Evolutionary conservation across 768 basidiomycete genomes (phyloP).

Genomic region (Lactarius tabidus): DNA sequence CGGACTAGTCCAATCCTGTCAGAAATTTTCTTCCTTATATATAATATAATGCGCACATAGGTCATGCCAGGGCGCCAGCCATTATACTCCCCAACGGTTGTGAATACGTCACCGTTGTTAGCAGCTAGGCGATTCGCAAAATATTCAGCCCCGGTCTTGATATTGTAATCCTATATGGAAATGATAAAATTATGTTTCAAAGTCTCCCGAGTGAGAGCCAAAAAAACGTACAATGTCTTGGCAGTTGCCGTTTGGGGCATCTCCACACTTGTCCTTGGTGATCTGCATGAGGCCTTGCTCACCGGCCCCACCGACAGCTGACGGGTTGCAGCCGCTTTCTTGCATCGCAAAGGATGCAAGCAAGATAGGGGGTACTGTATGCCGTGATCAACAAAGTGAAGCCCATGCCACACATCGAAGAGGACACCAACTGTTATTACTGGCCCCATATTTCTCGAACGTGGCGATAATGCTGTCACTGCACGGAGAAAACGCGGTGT

Average conservation of each 20-base stretch:
- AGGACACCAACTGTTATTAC: slow-evolving; percentile 38
- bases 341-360: slow-evolving; percentile 88
- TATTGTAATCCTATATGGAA: slow-evolving; percentile 58
- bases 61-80: slow-evolving; percentile 65
- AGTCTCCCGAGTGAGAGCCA: background rate
- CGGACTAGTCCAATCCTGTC: slow-evolving; percentile 32
- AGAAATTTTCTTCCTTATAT: background rate
- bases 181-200: background rate
- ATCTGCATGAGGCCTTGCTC: slow-evolving; percentile 90
- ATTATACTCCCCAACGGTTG: slow-evolving; percentile 69
- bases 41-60: slow-evolving; percentile 38
- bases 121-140: slow-evolving; percentile 48
- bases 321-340: slow-evolving; percentile 70
- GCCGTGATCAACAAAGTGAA: slow-evolving; percentile 1
- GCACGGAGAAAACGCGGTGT: slow-evolving; percentile 60
- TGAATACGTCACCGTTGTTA: slow-evolving; percentile 51
- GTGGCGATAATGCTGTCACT: slow-evolving; percentile 41
- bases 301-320: slow-evolving; percentile 65
- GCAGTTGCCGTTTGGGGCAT: slow-evolving; percentile 45
- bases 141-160: slow-evolving; percentile 58
- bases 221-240: slow-evolving; percentile 35
- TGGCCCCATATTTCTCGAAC: slow-evolving; percentile 58
- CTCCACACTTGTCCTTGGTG: slow-evolving; percentile 69
- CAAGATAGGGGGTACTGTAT: slow-evolving; percentile 64
- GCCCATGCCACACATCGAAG: background rate